These are phyloP conservation scores for Ustilaginoidea virens DNA, from an alignment of 2,329 filamentous ascomycete species.

Conservation along the genomic window DNA sequence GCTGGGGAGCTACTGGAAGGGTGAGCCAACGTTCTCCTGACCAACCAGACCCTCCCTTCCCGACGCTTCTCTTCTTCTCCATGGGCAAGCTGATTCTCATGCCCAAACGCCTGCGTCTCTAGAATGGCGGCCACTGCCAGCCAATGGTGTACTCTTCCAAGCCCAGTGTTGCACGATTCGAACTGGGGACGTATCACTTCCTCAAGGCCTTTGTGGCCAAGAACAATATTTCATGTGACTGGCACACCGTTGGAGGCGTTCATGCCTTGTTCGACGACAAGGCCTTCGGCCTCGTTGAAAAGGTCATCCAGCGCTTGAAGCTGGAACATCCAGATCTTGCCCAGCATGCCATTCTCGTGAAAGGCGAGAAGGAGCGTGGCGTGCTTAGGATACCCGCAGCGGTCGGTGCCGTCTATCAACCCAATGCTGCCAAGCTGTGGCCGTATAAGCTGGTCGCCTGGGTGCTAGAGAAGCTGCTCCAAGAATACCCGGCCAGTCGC, in stretches of 20 bases:
- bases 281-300: slow-evolving; percentile 35
- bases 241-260: slow-evolving; percentile 45
- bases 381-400: slow-evolving; percentile 40
- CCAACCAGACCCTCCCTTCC: too few relatives aligned
- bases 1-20: slow-evolving; percentile 71
- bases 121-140: slow-evolving; percentile 63
- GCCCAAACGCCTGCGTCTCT: neutral
- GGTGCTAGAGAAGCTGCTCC: slow-evolving; percentile 46
- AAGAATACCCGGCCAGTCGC: slow-evolving; percentile 17
- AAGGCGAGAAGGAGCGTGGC: slow-evolving; percentile 23
- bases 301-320: slow-evolving; percentile 34
- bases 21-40: slow-evolving; percentile 30
- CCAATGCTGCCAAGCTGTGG: slow-evolving; percentile 55
- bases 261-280: slow-evolving; percentile 44
- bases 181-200: slow-evolving; percentile 51
- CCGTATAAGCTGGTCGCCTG: slow-evolving; percentile 73
- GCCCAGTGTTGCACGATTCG: slow-evolving; percentile 53
- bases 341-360: slow-evolving; percentile 26
- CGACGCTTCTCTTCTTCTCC: too few relatives aligned
- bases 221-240: slow-evolving; percentile 53
- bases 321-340: slow-evolving; percentile 40
- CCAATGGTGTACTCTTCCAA: slow-evolving; percentile 47
- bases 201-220: slow-evolving; percentile 40
- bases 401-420: slow-evolving; percentile 48
- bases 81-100: too few relatives aligned